Base-by-base conservation (phyloP, 768 basidiomycete genomes). In the Tricholoma bakamatsutake region DNA sequence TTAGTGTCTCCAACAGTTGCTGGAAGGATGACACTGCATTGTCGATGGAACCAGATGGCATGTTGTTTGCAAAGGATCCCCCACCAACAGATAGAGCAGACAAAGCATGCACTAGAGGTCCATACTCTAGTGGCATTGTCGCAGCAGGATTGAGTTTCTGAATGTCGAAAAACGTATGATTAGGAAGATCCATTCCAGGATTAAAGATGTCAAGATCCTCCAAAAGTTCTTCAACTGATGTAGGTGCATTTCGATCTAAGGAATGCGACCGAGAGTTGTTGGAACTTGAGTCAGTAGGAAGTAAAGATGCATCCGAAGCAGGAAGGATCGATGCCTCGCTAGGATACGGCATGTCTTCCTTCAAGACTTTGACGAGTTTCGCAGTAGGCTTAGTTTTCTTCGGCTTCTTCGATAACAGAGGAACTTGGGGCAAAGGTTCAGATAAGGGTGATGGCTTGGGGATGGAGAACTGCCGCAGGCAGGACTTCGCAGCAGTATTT, bases 11-110 rank as follows among this genome's bases (percentile, higher is more conserved):
- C 42, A 94, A 74, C 0, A 94, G 74, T 63, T 92, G 90, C 62
- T 94, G 90, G 74, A 93, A 93, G 12, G 90, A 91, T 3, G 89
- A 87, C 28, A 93, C 90, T 1, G 91, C 90, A 31, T 90, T 89
- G 67, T 93, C 91, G 64, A 93, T 91, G n/a, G 90, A 89, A 10
- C 88, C 88, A 5, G 88, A 85, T 13, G 91, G 89, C 74, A 91
- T 85, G 61, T 83, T 88, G 60, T 84, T 86, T 35, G 89, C 85
- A 63, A 92, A 92, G 6, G 88, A 90, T 8, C 88, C 88, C 9
- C 90, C 88, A 2, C 89, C 89, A 12, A 90, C 88, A 1, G 92
- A 93, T 34, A 93, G 74, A 11, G 91, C 89, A 7, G 92, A 92
- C 27, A 93, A 70, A 1, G 92, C 91, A 64, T 92, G 89, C 1